These are phyloP conservation scores for Heimioporus sp. DNA, from an alignment of 768 basidiomycete genomes.

Conservation along the genomic window DNA sequence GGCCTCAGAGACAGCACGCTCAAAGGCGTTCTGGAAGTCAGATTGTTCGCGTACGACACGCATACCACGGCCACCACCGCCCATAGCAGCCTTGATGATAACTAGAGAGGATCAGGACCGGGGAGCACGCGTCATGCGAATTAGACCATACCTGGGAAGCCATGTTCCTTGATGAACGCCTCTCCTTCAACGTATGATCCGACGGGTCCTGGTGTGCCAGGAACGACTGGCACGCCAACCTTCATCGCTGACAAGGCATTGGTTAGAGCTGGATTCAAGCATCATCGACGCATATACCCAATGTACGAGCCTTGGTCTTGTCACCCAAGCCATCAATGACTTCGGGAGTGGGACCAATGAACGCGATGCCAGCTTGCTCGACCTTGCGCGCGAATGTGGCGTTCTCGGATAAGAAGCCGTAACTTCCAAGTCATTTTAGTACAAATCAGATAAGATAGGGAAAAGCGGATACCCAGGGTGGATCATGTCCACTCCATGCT, in stretches of 20 bases:
- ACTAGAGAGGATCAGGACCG: slow-evolving; percentile 44
- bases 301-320: slow-evolving; percentile 94
- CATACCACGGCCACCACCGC: slow-evolving; percentile 98
- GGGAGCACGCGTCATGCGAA: background rate
- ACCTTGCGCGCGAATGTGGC: slow-evolving; percentile 97
- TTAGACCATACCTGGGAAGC: slow-evolving; percentile 74
- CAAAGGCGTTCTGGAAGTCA: slow-evolving; percentile 85
- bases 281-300: slow-evolving; percentile 49
- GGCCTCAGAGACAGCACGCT: slow-evolving; percentile 92
- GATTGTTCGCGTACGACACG: slow-evolving; percentile 94
- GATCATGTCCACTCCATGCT: slow-evolving; percentile 99
- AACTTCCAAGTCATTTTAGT: slow-evolving; percentile 45
- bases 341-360: slow-evolving; percentile 93
- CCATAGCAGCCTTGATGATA: slow-evolving; percentile 99
- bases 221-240: slow-evolving; percentile 92
- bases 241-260: slow-evolving; percentile 63
- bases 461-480: slow-evolving; percentile 76
- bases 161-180: slow-evolving; percentile 91
- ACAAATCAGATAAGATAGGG: background rate
- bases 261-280: slow-evolving; percentile 1
- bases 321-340: slow-evolving; percentile 97
- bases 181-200: slow-evolving; percentile 74
- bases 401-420: slow-evolving; percentile 98
- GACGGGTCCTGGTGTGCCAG: slow-evolving; percentile 96
- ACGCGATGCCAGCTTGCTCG: slow-evolving; percentile 95